Evolutionary conservation across 257 asterid genomes (phyloP), one percentile per base, ranked within the genome.

Genomic region (Lavandula angustifolia): DNA sequence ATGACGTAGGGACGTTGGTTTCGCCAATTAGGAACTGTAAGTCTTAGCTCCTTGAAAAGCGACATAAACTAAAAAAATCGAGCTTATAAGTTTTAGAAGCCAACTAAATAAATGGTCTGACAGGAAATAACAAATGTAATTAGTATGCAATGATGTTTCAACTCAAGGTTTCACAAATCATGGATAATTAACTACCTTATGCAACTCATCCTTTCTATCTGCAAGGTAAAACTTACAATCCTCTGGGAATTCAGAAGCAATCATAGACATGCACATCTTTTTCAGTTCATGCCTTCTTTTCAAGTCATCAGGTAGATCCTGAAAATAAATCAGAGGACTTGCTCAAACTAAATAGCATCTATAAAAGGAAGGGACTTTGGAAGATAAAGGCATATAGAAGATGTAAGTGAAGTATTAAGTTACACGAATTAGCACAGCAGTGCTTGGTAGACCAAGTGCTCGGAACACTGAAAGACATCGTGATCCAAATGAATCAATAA

Each of bases 371-470:
- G 54, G 11, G 32, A 46, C 5, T 18, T 31, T 46, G 0, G 40
- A 64, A 37, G 13, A 50, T 33, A 18, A 52, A 33, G 47, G 35
- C 49, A 53, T n/a, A 41, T 22, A 46, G 35, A 38, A 62, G 67
- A 50, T 50, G 35, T 32, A 29, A 54, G 50, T 59, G 53, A 54
- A 61, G 56, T 51, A 55, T 55, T 65, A 61, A 22, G 91, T 74
- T 69, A 94, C 99, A 67, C 97, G 97, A 69, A 94, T 80, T 57
- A 94, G 82, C 40, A 94, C 99, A 46, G 77, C 83, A 62, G 97
- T 86, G 81, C 95, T 94, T 10, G 99, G 99, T 56, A 94, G 80
- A 71, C 99, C 99, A 73, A 94, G 80, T 59, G 88, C 70, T 76
- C 95, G 88, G 68, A 94, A 90, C 58, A 84, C 84, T 51, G 99